Evolutionary conservation across 495 filamentous ascomycete species (phyloP).

Genomic region (Lepraria neglecta): DNA sequence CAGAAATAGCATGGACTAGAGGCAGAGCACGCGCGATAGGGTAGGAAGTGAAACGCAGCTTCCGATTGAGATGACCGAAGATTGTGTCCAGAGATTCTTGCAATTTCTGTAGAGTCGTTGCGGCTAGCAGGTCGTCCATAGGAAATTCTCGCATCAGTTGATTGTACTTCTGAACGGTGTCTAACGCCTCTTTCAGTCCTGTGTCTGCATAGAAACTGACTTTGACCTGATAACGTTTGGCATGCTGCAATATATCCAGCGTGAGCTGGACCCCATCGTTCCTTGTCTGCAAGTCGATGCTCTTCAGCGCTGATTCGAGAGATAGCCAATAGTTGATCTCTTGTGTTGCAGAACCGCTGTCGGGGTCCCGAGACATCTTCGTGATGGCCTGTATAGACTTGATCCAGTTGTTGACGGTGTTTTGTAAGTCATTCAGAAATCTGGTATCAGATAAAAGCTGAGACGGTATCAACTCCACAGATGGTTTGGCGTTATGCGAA

Average conservation of each 20-base stretch:
- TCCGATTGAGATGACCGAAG: conserved; percentile 92
- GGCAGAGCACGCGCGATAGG: conserved; percentile 85
- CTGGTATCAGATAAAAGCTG: conserved; percentile 71
- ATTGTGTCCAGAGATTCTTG: conserved; percentile 81
- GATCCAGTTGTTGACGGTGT: conserved; percentile 93
- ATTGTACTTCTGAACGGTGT: conserved; percentile 96
- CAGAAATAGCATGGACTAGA: conserved; percentile 96
- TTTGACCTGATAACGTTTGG: conserved; percentile 93
- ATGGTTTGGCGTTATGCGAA: conserved; percentile 55
- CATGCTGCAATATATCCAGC: conserved; percentile 86
- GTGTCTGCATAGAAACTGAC: conserved; percentile 95
- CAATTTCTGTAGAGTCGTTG: conserved; percentile 83
- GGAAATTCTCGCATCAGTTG: conserved; percentile 97
- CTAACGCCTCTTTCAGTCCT: conserved; percentile 86
- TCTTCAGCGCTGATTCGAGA: conserved; percentile 85
- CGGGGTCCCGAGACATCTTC: conserved; percentile 81
- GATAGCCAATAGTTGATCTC: conserved; percentile 98
- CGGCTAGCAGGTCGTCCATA: conserved; percentile 85
- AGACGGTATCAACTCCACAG: conserved; percentile 67
- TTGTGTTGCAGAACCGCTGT: conserved; percentile 83
- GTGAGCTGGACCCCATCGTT: conserved; percentile 88
- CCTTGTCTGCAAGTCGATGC: conserved; percentile 78
- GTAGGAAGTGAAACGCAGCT: conserved; percentile 89
- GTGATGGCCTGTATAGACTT: conserved; percentile 97
- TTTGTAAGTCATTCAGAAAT: conserved; percentile 89